Conservation (phyloP, 2,329 filamentous ascomycete genomes). For the Ascochyta rabiei region DNA sequence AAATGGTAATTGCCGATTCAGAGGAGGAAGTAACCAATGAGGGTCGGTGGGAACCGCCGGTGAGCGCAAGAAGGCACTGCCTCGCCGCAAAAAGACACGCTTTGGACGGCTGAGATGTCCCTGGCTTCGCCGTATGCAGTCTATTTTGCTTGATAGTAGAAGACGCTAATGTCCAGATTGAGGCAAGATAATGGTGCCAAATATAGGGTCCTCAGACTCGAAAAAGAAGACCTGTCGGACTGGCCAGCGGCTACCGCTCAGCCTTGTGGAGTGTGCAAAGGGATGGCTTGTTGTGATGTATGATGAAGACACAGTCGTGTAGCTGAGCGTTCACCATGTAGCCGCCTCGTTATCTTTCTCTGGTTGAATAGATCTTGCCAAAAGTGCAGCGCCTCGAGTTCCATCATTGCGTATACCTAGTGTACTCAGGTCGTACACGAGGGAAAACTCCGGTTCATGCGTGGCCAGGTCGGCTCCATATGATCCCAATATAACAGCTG, state of each 20-base stretch:
- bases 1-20: slow-evolving; percentile 1
- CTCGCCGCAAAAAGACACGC: neutral
- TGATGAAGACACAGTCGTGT: too few relatives aligned
- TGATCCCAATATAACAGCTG: too few relatives aligned
- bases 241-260: neutral
- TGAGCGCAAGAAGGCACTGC: slow-evolving; percentile 6
- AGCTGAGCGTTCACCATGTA: too few relatives aligned
- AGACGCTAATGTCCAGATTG: neutral
- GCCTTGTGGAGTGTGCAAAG: too few relatives aligned
- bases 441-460: too few relatives aligned
- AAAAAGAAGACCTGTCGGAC: neutral
- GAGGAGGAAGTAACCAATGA: neutral
- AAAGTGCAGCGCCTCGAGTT: too few relatives aligned
- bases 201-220: neutral
- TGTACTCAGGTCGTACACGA: too few relatives aligned
- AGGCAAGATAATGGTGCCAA: neutral
- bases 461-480: too few relatives aligned
- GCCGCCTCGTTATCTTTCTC: too few relatives aligned
- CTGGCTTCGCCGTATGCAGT: neutral
- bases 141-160: neutral
- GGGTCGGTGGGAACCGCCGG: neutral
- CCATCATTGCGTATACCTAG: too few relatives aligned
- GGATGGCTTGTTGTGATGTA: too few relatives aligned
- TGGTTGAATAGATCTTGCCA: too few relatives aligned
- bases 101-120: neutral